Percentiles rank a stretch among this genome's conserved stretches.
These are phyloP conservation scores for Apiospora malaysiana DNA, from an alignment of 2,329 filamentous ascomycete genomes.

Conservation along the genomic window DNA sequence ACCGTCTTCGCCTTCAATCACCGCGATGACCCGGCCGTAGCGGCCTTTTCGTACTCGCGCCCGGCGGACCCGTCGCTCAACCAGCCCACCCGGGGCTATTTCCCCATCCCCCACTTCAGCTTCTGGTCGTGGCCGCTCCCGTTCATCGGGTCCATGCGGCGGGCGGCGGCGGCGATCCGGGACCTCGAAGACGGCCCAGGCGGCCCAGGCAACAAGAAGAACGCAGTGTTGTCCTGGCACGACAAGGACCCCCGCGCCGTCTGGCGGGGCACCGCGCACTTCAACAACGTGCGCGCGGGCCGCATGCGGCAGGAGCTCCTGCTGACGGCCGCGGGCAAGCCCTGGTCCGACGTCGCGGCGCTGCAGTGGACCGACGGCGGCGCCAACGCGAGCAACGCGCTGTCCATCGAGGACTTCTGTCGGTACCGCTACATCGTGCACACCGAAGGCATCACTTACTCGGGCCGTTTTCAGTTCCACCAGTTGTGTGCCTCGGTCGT, in stretches of 20 bases:
- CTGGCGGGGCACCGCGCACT: slow-evolving; percentile 59
- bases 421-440: slow-evolving; percentile 57
- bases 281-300: slow-evolving; percentile 51
- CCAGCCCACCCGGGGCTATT: slow-evolving; percentile 42
- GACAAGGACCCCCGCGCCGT: slow-evolving; percentile 50
- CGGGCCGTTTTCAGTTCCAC: slow-evolving; percentile 57
- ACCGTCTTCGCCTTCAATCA: slow-evolving; percentile 59
- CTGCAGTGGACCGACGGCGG: slow-evolving; percentile 43
- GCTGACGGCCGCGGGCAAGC: slow-evolving; percentile 38
- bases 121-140: slow-evolving; percentile 61
- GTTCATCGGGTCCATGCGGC: slow-evolving; percentile 52
- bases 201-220: not conserved
- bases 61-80: slow-evolving; percentile 44
- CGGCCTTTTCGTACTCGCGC: slow-evolving; percentile 58
- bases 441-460: slow-evolving; percentile 61
- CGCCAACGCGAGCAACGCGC: slow-evolving; percentile 47
- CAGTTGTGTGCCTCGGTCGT: slow-evolving; percentile 56
- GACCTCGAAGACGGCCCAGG: slow-evolving; percentile 39
- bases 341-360: slow-evolving; percentile 56
- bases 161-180: slow-evolving; percentile 45
- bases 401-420: slow-evolving; percentile 58
- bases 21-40: slow-evolving; percentile 53
- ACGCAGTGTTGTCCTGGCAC: slow-evolving; percentile 30
- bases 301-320: slow-evolving; percentile 50
- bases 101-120: slow-evolving; percentile 62